phyloP scores from a whole-genome alignment of 2,329 filamentous ascomycete species.

The Mycosphaerella arachidis region DNA sequence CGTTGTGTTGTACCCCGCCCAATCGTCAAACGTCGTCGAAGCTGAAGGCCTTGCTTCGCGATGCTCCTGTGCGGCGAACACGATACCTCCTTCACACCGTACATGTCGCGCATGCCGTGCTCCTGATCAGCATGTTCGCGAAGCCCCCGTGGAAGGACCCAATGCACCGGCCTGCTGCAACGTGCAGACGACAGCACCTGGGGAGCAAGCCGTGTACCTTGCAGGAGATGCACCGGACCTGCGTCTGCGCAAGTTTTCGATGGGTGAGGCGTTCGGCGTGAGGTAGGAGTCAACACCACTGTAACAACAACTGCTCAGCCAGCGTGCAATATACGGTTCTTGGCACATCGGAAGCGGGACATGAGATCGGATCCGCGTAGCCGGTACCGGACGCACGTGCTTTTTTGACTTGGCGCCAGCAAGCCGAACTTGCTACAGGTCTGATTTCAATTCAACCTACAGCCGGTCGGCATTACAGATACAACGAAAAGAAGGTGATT shows the following conservation, averaged over 20 bases:
- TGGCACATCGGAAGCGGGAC: not conserved
- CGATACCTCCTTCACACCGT: not conserved
- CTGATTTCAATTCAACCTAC: no score
- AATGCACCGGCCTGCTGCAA: not conserved
- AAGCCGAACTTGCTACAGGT: no score
- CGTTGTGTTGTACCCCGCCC: constrained; percentile 2
- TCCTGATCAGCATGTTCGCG: constrained; percentile 3
- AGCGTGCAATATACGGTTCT: not conserved
- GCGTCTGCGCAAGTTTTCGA: not conserved
- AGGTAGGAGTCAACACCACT: not conserved
- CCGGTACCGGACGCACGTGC: not conserved
- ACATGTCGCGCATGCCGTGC: constrained; percentile 6
- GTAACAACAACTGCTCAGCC: no score
- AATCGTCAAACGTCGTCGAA: not conserved
- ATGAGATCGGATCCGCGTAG: not conserved
- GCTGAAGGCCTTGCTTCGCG: not conserved
- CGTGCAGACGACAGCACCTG: not conserved
- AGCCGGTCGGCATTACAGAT: no score
- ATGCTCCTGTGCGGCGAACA: not conserved
- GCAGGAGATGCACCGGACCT: not conserved
- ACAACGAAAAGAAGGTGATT: no score
- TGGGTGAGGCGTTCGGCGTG: not conserved
- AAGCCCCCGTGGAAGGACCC: constrained; percentile 3
- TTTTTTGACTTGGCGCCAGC: no score
- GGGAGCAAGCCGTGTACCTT: not conserved